phyloP scores from a whole-genome alignment of 169 alveolate genomes.

The Cryptosporidium canis region DNA sequence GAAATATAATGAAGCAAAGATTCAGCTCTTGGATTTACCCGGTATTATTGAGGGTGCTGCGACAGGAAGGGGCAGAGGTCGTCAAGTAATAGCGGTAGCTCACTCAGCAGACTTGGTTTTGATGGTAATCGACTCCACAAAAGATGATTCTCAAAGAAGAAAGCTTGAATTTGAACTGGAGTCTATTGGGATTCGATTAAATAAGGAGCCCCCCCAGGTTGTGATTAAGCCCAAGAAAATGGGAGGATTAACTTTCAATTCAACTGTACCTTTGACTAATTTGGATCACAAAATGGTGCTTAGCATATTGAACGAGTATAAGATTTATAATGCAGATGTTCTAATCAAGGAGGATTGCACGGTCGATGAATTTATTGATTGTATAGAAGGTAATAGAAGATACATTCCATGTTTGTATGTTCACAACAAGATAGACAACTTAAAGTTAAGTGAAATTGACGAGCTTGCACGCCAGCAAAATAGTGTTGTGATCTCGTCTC shows the following conservation, averaged over 20 bases:
- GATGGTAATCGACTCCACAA: conserved; percentile 77
- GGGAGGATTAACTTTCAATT: conserved; percentile 84
- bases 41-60: conserved; percentile 97
- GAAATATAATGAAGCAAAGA: conserved; percentile 88
- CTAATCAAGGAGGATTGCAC: conserved; percentile 85
- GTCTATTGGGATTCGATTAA: conserved; percentile 87
- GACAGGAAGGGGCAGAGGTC: conserved; percentile 95
- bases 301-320: conserved; percentile 85
- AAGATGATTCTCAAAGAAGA: conserved; percentile 86
- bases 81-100: conserved; percentile 94
- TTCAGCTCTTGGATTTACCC: conserved; percentile 94
- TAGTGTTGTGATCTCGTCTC: conserved; percentile 84
- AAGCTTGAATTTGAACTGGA: conserved; percentile 86
- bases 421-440: conserved; percentile 90
- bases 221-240: conserved; percentile 82
- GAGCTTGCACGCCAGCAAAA: conserved; percentile 82
- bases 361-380: conserved; percentile 90
- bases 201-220: conserved; percentile 85
- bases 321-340: conserved; percentile 87
- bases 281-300: conserved; percentile 85
- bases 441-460: conserved; percentile 89
- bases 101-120: conserved; percentile 86
- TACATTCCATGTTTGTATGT: conserved; percentile 92
- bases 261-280: conserved; percentile 85
- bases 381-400: conserved; percentile 90